Evolutionary conservation across 306 rosid species (phyloP), one percentile per base, ranked within the genome.

Genomic region (Crataegus laevigata): DNA sequence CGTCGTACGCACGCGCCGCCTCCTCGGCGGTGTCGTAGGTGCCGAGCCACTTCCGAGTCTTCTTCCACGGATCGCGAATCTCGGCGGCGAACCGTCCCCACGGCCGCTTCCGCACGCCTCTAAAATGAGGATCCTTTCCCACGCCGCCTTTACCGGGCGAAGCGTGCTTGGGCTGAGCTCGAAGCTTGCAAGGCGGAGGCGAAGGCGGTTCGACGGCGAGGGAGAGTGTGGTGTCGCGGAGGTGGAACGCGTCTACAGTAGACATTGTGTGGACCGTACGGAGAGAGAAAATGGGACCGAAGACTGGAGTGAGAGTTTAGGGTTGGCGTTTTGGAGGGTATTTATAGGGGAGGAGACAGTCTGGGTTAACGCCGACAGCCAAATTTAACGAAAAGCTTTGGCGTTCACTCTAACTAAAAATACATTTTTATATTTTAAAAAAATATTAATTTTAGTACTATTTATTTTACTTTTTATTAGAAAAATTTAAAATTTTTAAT

Each of bases 1-100:
- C 66, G 73, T 89, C 94, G 77, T 89, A 89, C 11, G 94, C 94
- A 68, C 80, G 77, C 34, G 94, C 94, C 8, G 94, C 94, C 26
- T 89, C 86, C 83, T 85, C 90, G 17, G 94, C 94, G 6, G 94
- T 89, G 66, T 87, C 88, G 17, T 85, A 87, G 65, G 94, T 89
- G 11, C 94, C 91, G 11, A 89, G 94, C 94, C 94, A 89, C 75
- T 84, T 87, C 30, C 94, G 83, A 43, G 90, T 84, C 87, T 85
- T 87, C 77, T 72, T 82, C 86, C 88, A 85, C 0, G 94, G 94
- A 36, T 89, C 87, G 10, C 94, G 90, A 78, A 89, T 89, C 90
- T 89, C 94, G 19, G 90, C 91, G 4, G 91, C 90, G 69, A 78
- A 89, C 0, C 90, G 81, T 4, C 94, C 94, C 94, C 94, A 89